Evolutionary conservation across 148 eudicot genomes (phyloP).

Genomic region (Vaccinium corymbosum): DNA sequence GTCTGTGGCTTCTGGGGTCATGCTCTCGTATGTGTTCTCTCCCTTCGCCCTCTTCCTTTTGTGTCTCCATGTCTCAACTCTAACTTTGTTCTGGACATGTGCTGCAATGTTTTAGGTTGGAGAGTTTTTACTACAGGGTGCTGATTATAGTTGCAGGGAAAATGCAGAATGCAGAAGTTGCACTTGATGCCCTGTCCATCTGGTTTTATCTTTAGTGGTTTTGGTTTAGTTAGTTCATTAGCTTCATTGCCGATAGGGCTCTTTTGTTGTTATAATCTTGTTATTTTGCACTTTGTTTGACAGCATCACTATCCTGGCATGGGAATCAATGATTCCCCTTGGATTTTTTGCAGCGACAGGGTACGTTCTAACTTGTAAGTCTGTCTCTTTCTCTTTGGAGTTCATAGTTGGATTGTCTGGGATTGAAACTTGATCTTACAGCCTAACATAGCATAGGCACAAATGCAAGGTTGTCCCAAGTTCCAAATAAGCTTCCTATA

Average conservation of each 20-base stretch:
- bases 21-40: slow-evolving; percentile 45
- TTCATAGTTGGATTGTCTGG: not conserved
- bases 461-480: not conserved
- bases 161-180: slow-evolving; percentile 26
- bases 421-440: not conserved
- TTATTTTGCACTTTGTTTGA: not conserved
- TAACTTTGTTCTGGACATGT: not conserved
- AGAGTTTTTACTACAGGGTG: slow-evolving; percentile 32
- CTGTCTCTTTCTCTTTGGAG: not conserved
- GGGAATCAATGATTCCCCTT: slow-evolving; percentile 26
- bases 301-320: slow-evolving; percentile 19
- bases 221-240: not conserved
- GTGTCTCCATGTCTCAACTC: not conserved
- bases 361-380: slow-evolving; percentile 10
- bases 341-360: slow-evolving; percentile 32
- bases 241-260: not conserved
- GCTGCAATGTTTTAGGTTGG: slow-evolving; percentile 27
- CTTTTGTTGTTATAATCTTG: not conserved
- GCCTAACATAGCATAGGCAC: not conserved
- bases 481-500: not conserved
- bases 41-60: not conserved
- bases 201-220: slow-evolving; percentile 18
- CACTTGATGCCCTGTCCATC: slow-evolving; percentile 36
- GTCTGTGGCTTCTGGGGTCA: slow-evolving; percentile 56
- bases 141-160: slow-evolving; percentile 28